These are phyloP conservation scores for Cicer chorassanicum DNA, from an alignment of 306 rosid species.

Conservation along the genomic window DNA sequence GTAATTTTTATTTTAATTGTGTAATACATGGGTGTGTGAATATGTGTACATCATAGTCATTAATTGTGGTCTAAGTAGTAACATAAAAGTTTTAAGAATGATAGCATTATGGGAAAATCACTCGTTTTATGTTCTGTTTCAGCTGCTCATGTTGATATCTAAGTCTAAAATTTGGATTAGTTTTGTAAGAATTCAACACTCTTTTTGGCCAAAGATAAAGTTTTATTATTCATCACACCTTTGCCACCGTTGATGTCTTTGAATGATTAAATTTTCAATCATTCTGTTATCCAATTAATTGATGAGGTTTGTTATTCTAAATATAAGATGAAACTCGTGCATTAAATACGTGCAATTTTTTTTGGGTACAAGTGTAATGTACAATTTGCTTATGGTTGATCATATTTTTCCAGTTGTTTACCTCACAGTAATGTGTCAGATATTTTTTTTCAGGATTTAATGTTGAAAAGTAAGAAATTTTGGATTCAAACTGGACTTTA, in stretches of 20 bases:
- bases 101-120: too few relatives aligned
- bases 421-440: too few relatives aligned
- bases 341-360: background rate
- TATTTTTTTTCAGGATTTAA: too few relatives aligned
- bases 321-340: background rate
- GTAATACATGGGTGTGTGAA: background rate
- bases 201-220: background rate
- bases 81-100: background rate
- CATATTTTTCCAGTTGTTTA: background rate
- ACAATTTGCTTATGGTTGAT: background rate
- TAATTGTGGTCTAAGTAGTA: background rate
- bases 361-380: background rate
- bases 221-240: conserved; percentile 14
- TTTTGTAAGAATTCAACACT: conserved; percentile 6
- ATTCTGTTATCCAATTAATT: background rate
- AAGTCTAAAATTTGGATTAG: background rate
- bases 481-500: too few relatives aligned
- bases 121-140: too few relatives aligned
- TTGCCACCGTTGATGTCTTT: background rate
- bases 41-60: background rate
- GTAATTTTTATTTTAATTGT: background rate
- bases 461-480: too few relatives aligned
- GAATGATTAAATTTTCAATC: background rate
- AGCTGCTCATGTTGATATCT: too few relatives aligned
- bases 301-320: background rate